Evolutionary conservation across 306 rosid species (phyloP).

Genomic region (Quercus parvula): DNA sequence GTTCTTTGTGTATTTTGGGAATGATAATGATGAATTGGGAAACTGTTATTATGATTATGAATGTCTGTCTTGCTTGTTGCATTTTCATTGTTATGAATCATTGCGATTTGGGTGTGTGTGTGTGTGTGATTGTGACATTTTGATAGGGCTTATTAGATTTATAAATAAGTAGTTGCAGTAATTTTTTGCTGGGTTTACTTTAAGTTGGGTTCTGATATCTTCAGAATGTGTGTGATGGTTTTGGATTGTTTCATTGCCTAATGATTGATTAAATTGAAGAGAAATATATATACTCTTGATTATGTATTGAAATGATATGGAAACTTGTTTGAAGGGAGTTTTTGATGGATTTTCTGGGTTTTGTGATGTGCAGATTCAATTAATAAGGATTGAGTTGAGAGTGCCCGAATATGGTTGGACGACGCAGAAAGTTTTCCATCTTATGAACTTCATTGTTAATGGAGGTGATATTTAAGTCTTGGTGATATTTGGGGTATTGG

Average conservation of each 20-base stretch:
- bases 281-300: too few species aligned
- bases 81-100: not conserved
- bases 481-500: not conserved
- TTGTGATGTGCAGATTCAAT: conserved; percentile 57
- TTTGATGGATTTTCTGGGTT: not conserved
- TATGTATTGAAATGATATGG: not conserved
- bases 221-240: too few species aligned
- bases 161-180: not conserved
- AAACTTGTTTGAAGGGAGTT: not conserved
- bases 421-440: conserved; percentile 92
- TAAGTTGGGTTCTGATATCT: not conserved
- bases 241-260: not conserved
- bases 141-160: not conserved
- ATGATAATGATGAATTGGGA: not conserved
- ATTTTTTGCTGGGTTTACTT: not conserved
- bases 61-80: not conserved
- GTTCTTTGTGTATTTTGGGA: not conserved
- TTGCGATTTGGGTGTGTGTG: not conserved
- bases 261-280: not conserved
- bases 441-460: conserved; percentile 88
- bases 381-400: conserved; percentile 87
- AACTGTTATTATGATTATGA: not conserved
- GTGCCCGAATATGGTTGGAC: conserved; percentile 99
- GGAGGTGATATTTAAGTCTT: conserved; percentile 53
- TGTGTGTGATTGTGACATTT: not conserved